Evolutionary conservation across 441 rosid genomes (phyloP).

Genomic region (Cnidoscolus chayamansa): DNA sequence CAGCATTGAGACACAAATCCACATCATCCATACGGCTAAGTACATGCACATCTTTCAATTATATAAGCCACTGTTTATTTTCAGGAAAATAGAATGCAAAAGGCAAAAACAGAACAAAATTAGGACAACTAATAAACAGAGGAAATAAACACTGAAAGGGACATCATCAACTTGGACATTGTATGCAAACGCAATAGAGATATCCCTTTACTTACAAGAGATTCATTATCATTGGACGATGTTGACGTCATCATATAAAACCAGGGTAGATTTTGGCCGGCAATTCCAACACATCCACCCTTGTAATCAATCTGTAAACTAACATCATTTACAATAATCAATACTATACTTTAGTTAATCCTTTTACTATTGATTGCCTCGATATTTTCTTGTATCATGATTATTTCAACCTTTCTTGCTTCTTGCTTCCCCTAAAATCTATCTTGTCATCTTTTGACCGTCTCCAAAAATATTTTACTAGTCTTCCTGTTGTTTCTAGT

Average conservation of each 20-base stretch:
- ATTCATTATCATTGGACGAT: not conserved
- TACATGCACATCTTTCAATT: not conserved
- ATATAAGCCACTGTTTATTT: not conserved
- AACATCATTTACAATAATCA: constrained; percentile 1
- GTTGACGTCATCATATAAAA: not conserved
- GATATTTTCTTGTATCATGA: not conserved
- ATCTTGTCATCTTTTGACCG: constrained; percentile 17
- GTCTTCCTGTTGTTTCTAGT: constrained; percentile 10
- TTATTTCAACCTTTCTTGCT: not conserved
- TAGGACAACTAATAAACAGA: not conserved
- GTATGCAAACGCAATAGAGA: not conserved
- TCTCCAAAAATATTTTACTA: constrained; percentile 12
- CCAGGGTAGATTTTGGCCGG: not conserved
- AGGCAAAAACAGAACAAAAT: not conserved
- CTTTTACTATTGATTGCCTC: not conserved
- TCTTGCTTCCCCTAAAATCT: constrained; percentile 8
- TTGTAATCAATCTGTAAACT: not conserved
- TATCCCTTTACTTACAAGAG: not conserved
- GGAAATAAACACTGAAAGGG: constrained; percentile 1
- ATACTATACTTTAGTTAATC: not conserved
- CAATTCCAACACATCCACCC: not conserved
- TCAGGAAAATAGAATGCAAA: not conserved
- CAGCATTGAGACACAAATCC: not conserved
- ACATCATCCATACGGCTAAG: not conserved
- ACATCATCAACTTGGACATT: not conserved